A percentile compares a stretch with the other conserved stretches of the same genome.
phyloP scores from a whole-genome alignment of 1,284 basidiomycete genomes.

The Singerocomus inundabilis region DNA sequence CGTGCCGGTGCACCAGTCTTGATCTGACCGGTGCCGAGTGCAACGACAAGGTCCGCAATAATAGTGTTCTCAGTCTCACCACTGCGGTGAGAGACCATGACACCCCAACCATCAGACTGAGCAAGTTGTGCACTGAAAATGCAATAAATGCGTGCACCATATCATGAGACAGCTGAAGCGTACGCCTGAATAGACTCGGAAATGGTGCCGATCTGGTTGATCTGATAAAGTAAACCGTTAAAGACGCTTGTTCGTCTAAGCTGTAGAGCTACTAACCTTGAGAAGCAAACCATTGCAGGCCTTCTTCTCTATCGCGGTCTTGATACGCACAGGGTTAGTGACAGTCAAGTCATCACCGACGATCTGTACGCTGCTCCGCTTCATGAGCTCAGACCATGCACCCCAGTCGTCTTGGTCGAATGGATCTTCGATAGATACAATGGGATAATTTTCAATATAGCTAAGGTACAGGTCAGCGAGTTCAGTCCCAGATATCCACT shows the following conservation, averaged over 20 bases:
- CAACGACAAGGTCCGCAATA: slow-evolving; percentile 96
- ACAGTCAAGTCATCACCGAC: slow-evolving; percentile 99
- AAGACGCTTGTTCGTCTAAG: background rate
- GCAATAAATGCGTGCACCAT: background rate
- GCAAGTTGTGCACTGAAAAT: slow-evolving; percentile 83
- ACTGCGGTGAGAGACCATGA: slow-evolving; percentile 99
- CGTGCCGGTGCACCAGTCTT: slow-evolving; percentile 97
- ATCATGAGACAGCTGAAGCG: slow-evolving; percentile 32
- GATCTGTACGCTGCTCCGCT: slow-evolving; percentile 78
- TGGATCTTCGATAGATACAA: slow-evolving; percentile 97
- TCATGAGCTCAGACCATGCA: slow-evolving; percentile 93
- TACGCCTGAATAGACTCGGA: slow-evolving; percentile 97
- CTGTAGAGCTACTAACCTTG: slow-evolving; percentile 57
- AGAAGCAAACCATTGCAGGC: slow-evolving; percentile 98
- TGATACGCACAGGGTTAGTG: slow-evolving; percentile 97
- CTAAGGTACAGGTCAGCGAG: slow-evolving; percentile 92
- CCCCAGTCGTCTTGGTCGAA: slow-evolving; percentile 99
- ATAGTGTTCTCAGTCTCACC: slow-evolving; percentile 97
- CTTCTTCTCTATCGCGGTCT: slow-evolving; percentile 99
- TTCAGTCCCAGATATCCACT: slow-evolving; percentile 93
- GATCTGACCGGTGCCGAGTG: slow-evolving; percentile 92
- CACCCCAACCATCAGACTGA: slow-evolving; percentile 96
- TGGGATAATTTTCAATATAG: slow-evolving; percentile 91
- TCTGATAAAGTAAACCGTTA: slow-evolving; percentile 37
- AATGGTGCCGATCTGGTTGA: slow-evolving; percentile 99